phyloP scores from a whole-genome alignment of 495 filamentous ascomycete species.

The Penicillium simplicissimum region DNA sequence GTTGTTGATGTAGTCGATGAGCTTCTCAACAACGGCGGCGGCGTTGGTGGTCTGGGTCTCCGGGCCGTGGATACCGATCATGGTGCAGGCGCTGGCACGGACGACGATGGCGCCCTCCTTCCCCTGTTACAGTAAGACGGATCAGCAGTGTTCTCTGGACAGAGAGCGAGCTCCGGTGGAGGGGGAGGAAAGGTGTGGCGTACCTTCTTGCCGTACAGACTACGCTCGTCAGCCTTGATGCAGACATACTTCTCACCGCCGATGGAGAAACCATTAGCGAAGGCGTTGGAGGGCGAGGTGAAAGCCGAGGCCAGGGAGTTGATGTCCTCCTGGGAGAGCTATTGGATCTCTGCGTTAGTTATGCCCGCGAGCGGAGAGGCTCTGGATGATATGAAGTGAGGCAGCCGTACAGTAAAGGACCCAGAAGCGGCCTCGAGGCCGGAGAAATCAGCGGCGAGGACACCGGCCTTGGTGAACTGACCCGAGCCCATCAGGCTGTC shows the following conservation, averaged over 20 bases:
- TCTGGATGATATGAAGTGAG: conserved; percentile 26
- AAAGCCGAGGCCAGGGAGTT: conserved; percentile 37
- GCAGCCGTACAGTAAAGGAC: conserved; percentile 63
- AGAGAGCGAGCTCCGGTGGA: neutral
- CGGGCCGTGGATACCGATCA: conserved; percentile 84
- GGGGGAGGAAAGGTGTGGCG: conserved; percentile 8
- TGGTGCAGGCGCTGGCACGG: conserved; percentile 81
- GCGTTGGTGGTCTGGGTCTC: conserved; percentile 54
- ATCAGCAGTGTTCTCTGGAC: neutral
- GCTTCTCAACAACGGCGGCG: conserved; percentile 41
- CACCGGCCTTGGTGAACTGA: conserved; percentile 85
- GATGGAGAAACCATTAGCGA: conserved; percentile 63
- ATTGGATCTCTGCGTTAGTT: neutral
- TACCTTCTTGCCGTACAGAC: conserved; percentile 86
- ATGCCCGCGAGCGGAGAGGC: neutral
- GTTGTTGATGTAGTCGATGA: conserved; percentile 49
- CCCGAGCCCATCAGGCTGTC: conserved; percentile 77
- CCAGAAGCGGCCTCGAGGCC: conserved; percentile 76
- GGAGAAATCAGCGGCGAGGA: conserved; percentile 78
- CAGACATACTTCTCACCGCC: conserved; percentile 71
- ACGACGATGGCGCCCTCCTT: conserved; percentile 76
- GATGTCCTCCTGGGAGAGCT: conserved; percentile 46
- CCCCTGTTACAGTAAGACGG: conserved; percentile 52
- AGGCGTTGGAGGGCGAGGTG: conserved; percentile 30
- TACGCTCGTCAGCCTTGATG: conserved; percentile 70